Evolutionary conservation across 805 yeast genomes (phyloP), one percentile per base, ranked within the genome.

Genomic region (Suhomyces pyralidae): DNA sequence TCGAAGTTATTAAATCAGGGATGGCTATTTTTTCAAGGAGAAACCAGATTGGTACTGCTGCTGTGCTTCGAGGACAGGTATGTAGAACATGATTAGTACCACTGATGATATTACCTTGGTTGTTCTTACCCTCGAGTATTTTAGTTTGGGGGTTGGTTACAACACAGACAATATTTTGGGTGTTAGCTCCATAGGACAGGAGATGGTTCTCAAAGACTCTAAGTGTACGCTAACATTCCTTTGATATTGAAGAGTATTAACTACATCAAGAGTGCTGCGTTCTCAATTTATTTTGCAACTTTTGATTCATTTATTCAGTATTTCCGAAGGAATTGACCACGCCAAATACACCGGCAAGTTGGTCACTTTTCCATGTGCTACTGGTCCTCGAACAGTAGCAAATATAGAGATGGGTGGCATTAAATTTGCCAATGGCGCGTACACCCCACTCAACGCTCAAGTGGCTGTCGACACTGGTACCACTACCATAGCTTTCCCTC

Each of bases 321-420:
- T 1, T 45, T 88, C 87, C 71, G 93, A 93, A 46, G 94, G 85
- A 26, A 78, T 84, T 24, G 93, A 87, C 61, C 80, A 78, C 54
- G 76, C 81, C 36, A 85, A 85, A 67, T 85, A 81, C 64, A 50
- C 67, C 0, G 91, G 90, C 22, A 63, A 60, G 5, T 61, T 78
- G 55, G 22, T 17, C 12, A 38, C 14, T 38, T 15, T 38, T 8
- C 42, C 42, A 2, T 19, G 5, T 30, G 7, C 2, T 14, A 10
- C 7, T 8, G 5, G 14, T 9, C 2, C 7, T 10, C 7, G 15
- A 30, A 2, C 1, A 2, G 2, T 30, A 9, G 7, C 15, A 5
- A 6, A 3, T 14, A 14, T 30, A 3, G 36, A 30, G 7, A 14
- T 30, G 5, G 5, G 8, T 30, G 36, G 36, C 14, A 2, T 30